Conservation (phyloP, 495 filamentous ascomycete species). For the Penicillium desertorum region DNA sequence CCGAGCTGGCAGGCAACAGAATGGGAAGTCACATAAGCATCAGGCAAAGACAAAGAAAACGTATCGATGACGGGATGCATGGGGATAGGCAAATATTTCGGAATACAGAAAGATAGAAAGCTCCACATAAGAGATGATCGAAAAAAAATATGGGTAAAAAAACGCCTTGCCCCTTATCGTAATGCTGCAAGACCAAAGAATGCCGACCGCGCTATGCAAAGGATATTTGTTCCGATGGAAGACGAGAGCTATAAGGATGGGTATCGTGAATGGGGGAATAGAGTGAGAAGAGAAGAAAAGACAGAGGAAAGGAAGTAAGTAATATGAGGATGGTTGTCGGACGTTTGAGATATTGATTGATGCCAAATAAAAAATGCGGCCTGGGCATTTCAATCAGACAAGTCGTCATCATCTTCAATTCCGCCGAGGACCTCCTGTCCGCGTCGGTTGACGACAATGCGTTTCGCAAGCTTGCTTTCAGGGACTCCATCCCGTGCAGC, state of each 20-base stretch:
- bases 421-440: slow-evolving; percentile 43
- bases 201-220: slow-evolving; percentile 52
- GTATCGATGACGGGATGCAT: slow-evolving; percentile 13
- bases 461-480: slow-evolving; percentile 70
- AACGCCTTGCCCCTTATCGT: slow-evolving; percentile 40
- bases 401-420: slow-evolving; percentile 45
- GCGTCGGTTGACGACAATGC: slow-evolving; percentile 71
- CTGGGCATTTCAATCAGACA: slow-evolving; percentile 29
- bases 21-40: slow-evolving; percentile 7
- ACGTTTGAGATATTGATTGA: slow-evolving; percentile 24
- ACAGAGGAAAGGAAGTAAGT: slow-evolving; percentile 1
- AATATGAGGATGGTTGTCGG: slow-evolving; percentile 7
- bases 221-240: slow-evolving; percentile 25
- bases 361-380: slow-evolving; percentile 1
- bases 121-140: slow-evolving; percentile 15
- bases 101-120: slow-evolving; percentile 1
- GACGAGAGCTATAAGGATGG: slow-evolving; percentile 30
- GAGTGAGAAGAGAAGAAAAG: slow-evolving; percentile 14
- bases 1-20: background rate
- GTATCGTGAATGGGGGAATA: slow-evolving; percentile 28
- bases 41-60: slow-evolving; percentile 11
- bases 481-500: slow-evolving; percentile 79
- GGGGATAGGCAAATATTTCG: slow-evolving; percentile 8
- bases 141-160: slow-evolving; percentile 21
- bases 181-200: slow-evolving; percentile 41